A percentile compares a stretch with the other conserved stretches of the same genome.
phyloP scores from a whole-genome alignment of 768 basidiomycete species.

The Lactarius sp. region DNA sequence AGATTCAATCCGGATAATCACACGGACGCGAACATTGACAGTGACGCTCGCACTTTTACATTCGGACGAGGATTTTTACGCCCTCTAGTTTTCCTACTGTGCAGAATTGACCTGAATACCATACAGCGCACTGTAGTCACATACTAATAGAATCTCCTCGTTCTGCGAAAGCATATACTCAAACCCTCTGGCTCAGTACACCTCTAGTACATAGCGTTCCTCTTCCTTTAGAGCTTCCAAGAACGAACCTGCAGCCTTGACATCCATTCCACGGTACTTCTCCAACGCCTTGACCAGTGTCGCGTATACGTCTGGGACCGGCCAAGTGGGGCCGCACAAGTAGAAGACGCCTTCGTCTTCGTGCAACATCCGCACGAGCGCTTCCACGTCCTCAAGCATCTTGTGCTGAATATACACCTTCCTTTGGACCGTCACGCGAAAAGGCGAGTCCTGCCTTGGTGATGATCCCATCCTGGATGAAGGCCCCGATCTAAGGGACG shows the following conservation, averaged over 20 bases:
- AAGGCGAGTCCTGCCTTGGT: slow-evolving; percentile 92
- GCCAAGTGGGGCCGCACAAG: slow-evolving; percentile 98
- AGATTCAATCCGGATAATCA: neutral
- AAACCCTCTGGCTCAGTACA: slow-evolving; percentile 30
- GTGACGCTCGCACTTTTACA: neutral
- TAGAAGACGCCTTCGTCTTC: slow-evolving; percentile 83
- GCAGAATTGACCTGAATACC: neutral
- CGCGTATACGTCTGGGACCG: slow-evolving; percentile 97
- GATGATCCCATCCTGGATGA: slow-evolving; percentile 77
- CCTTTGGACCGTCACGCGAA: slow-evolving; percentile 84
- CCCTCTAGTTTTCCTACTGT: neutral
- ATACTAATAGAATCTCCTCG: neutral
- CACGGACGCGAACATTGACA: neutral
- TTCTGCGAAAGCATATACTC: neutral
- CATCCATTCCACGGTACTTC: slow-evolving; percentile 61
- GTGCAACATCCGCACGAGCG: slow-evolving; percentile 69
- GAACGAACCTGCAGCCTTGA: slow-evolving; percentile 67
- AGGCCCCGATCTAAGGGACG: slow-evolving; percentile 67
- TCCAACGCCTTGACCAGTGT: slow-evolving; percentile 76
- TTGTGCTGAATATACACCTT: slow-evolving; percentile 99
- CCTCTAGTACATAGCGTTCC: slow-evolving; percentile 97
- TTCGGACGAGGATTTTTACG: neutral
- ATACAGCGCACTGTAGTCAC: neutral
- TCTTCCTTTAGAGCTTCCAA: slow-evolving; percentile 91
- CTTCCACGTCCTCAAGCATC: slow-evolving; percentile 86